Evolutionary conservation across 2,329 filamentous ascomycete species (phyloP), one percentile per base, ranked within the genome.

Genomic region (Neodidymelliopsis sp.): DNA sequence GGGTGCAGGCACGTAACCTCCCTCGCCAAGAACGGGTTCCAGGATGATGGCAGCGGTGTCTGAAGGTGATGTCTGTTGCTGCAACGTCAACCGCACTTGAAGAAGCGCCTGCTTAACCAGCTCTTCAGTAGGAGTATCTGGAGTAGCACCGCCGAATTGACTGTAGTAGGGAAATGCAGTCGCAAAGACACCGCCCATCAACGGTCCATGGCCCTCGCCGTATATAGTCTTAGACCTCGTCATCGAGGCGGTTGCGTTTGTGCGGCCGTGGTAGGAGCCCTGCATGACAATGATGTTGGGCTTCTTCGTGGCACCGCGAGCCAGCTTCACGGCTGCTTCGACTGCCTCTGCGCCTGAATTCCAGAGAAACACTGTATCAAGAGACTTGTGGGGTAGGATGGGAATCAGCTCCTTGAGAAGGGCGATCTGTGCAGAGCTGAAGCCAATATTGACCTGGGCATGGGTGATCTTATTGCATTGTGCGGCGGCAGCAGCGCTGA

Each of bases 201-300:
- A 36, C 2, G 64, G 64, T 2, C 64, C 64, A 18, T 67, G 64
- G 4, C 64, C 64, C 34, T 67, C 63, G 20, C 64, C 64, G 22
- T 67, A 67, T 16, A 67, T 60, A 4, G 63, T 67, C 45, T 67
- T 67, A 30, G 60, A 63, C 19, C 63, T 56, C 22, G 64, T 67
- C 64, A 67, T 66, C 3, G 64, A 63, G 10, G 64, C 57, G 16
- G 64, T 67, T 10, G 64, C 63, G 15, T 63, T 65, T 13, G 64
- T 67, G 18, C 64, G 63, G 22, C 64, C 64, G 16, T 67, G 64
- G 49, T 67, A 67, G 15, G 61, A 65, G 27, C 64, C 64, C 25
- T 67, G 64, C 64, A 67, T 66, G 12, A 67, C 64, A n/a, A 67
- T 66, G 33, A 67, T 56, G 33, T 67, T 67, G 8, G 62, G 60